Conservation (phyloP, 192 early-diverging fungal species). For the Gonapodya sp. region DNA sequence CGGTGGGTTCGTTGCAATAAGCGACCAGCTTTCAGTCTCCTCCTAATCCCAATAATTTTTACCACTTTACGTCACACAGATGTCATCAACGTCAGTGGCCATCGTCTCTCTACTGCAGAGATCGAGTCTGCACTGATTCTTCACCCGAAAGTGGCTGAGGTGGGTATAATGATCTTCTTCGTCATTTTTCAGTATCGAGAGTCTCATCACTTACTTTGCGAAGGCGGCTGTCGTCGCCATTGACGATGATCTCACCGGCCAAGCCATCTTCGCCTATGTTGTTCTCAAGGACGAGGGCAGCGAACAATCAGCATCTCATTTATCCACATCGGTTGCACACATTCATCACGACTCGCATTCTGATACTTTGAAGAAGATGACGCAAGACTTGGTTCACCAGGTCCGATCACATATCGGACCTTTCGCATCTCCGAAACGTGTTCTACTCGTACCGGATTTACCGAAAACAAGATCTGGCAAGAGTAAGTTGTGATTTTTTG, state of each 20-base stretch:
- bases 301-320: neutral
- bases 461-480: constrained; percentile 96
- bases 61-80: constrained; percentile 34
- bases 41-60: neutral
- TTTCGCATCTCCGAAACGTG: constrained; percentile 80
- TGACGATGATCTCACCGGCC: constrained; percentile 75
- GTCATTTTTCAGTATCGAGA: neutral
- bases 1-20: too few species aligned
- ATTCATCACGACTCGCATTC: constrained; percentile 28
- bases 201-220: constrained; percentile 56
- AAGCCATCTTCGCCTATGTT: constrained; percentile 79
- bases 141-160: neutral
- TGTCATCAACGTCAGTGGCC: constrained; percentile 93
- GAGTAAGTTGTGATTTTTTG: constrained; percentile 21
- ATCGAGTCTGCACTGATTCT: constrained; percentile 37
- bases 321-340: neutral
- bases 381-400: constrained; percentile 42
- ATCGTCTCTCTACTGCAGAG: constrained; percentile 88
- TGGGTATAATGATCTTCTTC: neutral
- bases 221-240: constrained; percentile 87
- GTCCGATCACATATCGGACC: constrained; percentile 86
- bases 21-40: too few species aligned
- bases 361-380: constrained; percentile 39
- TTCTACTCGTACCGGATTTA: constrained; percentile 76
- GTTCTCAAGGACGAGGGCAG: constrained; percentile 56